Evolutionary conservation across 1,284 basidiomycete genomes (phyloP), one percentile per base, ranked within the genome.

Genomic region (Singerocomus rubriflavus): DNA sequence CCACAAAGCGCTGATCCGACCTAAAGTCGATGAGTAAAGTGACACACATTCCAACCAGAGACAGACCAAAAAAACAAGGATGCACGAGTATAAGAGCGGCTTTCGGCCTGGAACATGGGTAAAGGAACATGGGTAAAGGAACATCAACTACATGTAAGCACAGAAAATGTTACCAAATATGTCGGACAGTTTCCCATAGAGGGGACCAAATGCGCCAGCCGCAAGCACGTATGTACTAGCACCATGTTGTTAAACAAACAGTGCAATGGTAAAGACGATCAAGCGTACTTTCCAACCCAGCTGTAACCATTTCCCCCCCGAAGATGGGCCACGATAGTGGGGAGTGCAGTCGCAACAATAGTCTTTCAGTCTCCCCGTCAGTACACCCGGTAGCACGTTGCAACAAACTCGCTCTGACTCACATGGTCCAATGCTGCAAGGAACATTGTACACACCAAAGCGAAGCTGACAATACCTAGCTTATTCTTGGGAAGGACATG

Each of bases 351-450:
- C 1, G 68, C 63, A 32, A 70, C 63, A 27, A 76, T 71, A 0
- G 74, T 76, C 58, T 75, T 58, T 13, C 21, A 21, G 21, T 21
- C 21, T 21, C 21, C 21, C 21, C 21, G 21, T 21, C 21, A 21
- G 21, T 21, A 21, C 21, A 21, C 21, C 21, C 21, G 21, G 2
- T 21, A 21, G 21, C 21, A 4, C 21, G 21, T 21, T 21, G 21
- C 21, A 21, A 21, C 21, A 4, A 21, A 21, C 21, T 4, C 21
- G 2, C 21, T 21, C 21, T 21, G 21, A 21, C 21, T 21, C 21
- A 79, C 81, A 68, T 83, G 80, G 59, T 83, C 81, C 43, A 82
- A 70, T 10, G 80, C 79, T 14, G 78, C 79, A 32, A 87, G 66
- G 58, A 86, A 85, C 8, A 76, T 69, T 26, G 69, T 69, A 33